Evolutionary conservation across 768 basidiomycete species (phyloP).

Genomic region (Boletus rubropictus): DNA sequence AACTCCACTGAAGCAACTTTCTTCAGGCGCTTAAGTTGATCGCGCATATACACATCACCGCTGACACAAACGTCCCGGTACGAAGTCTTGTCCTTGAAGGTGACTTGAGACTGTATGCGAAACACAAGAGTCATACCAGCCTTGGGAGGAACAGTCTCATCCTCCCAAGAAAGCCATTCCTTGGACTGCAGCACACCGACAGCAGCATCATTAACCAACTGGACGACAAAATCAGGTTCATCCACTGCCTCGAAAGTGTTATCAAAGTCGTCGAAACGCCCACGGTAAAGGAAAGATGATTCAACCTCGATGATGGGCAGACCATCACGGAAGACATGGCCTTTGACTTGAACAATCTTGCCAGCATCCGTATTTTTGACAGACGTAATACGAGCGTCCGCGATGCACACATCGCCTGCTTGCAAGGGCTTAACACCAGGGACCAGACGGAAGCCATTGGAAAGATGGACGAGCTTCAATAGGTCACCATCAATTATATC

Average conservation of each 20-base stretch:
- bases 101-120: conserved; percentile 79
- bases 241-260: conserved; percentile 94
- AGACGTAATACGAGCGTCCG: conserved; percentile 83
- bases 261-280: conserved; percentile 86
- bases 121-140: conserved; percentile 84
- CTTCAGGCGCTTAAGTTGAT: conserved; percentile 81
- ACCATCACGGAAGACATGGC: conserved; percentile 69
- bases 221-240: conserved; percentile 83
- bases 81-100: conserved; percentile 86
- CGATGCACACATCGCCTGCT: conserved; percentile 85
- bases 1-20: conserved; percentile 87
- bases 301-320: conserved; percentile 87
- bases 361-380: conserved; percentile 88
- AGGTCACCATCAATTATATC: conserved; percentile 86
- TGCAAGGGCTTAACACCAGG: conserved; percentile 69
- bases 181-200: conserved; percentile 92
- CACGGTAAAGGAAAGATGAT: conserved; percentile 96
- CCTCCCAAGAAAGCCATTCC: conserved; percentile 97
- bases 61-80: conserved; percentile 75
- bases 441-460: conserved; percentile 91
- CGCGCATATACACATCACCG: conserved; percentile 83
- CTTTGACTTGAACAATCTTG: conserved; percentile 89
- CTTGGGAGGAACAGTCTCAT: conserved; percentile 68
- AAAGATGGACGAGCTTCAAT: conserved; percentile 92
- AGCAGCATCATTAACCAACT: conserved; percentile 65